Evolutionary conservation across 306 rosid species (phyloP).

Genomic region (Ormosia emarginata): DNA sequence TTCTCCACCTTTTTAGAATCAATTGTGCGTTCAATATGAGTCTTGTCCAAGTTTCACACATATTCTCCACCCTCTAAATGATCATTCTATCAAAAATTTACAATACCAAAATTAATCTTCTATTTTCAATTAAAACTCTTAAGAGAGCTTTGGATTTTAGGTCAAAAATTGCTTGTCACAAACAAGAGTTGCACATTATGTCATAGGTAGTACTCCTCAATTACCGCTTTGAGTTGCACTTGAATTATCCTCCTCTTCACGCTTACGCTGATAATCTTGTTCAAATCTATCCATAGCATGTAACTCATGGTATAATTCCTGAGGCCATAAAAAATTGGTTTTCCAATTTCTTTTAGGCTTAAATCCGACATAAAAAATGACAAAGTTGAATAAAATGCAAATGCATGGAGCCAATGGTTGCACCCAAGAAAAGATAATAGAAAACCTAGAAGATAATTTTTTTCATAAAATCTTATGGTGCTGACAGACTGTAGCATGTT

Average conservation of each 20-base stretch:
- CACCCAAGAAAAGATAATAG: neutral
- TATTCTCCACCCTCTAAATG: slow-evolving; percentile 6
- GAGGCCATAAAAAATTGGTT: slow-evolving; percentile 18
- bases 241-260: slow-evolving; percentile 53
- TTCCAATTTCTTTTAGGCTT: slow-evolving; percentile 9
- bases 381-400: neutral
- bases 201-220: slow-evolving; percentile 15
- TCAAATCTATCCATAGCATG: slow-evolving; percentile 74
- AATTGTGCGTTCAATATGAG: neutral
- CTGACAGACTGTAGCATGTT: neutral
- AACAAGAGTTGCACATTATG: slow-evolving; percentile 14
- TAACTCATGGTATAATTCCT: slow-evolving; percentile 85
- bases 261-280: slow-evolving; percentile 64
- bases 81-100: neutral
- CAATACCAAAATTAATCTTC: neutral
- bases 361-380: neutral
- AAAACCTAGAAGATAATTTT: neutral
- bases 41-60: slow-evolving; percentile 1
- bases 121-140: slow-evolving; percentile 3
- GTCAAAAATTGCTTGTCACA: neutral
- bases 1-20: slow-evolving; percentile 18
- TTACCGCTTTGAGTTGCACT: slow-evolving; percentile 49
- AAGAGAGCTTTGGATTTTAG: neutral
- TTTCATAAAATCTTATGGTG: neutral
- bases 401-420: neutral